phyloP scores from a whole-genome alignment of 2,329 filamentous ascomycete species.

The Trichophyton simii region DNA sequence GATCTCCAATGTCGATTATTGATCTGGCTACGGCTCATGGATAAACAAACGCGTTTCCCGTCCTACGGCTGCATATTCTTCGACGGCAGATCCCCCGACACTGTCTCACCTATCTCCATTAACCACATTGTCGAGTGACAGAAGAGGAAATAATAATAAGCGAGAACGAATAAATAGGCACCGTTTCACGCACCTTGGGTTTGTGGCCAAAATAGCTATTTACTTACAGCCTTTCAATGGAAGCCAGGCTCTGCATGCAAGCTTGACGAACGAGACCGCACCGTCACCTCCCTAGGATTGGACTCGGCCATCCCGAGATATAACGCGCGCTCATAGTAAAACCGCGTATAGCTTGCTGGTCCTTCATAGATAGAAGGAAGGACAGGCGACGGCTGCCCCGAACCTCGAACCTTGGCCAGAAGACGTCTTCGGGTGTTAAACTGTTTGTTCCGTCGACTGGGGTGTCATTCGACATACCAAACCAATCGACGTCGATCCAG shows the following conservation, averaged over 20 bases:
- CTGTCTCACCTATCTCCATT: not conserved
- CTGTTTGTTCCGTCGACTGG: not conserved
- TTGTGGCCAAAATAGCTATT: not conserved
- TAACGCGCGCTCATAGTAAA: not conserved
- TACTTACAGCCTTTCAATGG: not conserved
- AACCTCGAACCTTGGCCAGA: slow-evolving; percentile 1
- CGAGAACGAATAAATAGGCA: not conserved
- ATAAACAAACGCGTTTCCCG: not conserved
- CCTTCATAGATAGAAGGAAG: not conserved
- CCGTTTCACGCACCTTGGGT: not conserved
- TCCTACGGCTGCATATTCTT: not conserved
- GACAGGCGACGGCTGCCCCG: not conserved
- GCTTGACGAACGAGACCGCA: not conserved
- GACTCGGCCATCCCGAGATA: not conserved
- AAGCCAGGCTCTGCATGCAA: not conserved
- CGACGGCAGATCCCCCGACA: not conserved
- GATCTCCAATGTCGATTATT: not conserved
- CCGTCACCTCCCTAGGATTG: not conserved
- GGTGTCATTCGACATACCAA: not conserved
- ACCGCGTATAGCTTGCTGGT: not conserved
- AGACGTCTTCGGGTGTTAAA: not conserved
- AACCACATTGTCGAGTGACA: not conserved
- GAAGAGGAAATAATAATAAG: not conserved
- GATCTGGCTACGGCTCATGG: not conserved
- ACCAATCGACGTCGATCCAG: not conserved